phyloP scores from a whole-genome alignment of 1,139 yeast species.

The Tardiomyces digboiensis region DNA sequence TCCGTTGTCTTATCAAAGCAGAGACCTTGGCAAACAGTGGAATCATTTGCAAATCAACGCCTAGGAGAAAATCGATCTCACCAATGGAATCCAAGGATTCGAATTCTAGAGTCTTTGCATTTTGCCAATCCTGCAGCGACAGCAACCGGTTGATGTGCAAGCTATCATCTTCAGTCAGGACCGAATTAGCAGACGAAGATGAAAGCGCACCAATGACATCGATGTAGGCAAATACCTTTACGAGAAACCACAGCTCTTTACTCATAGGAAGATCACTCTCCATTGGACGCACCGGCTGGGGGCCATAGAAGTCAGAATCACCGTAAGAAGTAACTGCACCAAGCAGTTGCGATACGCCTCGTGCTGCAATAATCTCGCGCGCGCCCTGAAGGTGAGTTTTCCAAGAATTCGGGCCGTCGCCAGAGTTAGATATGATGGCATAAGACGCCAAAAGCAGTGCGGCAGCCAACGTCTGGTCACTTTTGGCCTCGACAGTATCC shows the following conservation, averaged over 20 bases:
- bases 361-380: slow-evolving; percentile 51
- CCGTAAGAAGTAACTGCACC: background rate
- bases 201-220: slow-evolving; percentile 56
- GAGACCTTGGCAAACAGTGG: slow-evolving; percentile 42
- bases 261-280: background rate
- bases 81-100: slow-evolving; percentile 11
- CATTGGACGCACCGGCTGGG: background rate
- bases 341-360: slow-evolving; percentile 32
- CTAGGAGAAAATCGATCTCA: slow-evolving; percentile 42
- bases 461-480: slow-evolving; percentile 59
- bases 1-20: slow-evolving; percentile 30
- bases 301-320: background rate
- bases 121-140: background rate
- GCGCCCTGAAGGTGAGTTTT: slow-evolving; percentile 64
- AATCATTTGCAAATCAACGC: slow-evolving; percentile 42
- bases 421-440: slow-evolving; percentile 38
- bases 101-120: background rate
- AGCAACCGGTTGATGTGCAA: background rate
- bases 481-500: slow-evolving; percentile 44
- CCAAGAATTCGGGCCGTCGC: slow-evolving; percentile 32
- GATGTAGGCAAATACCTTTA: slow-evolving; percentile 63
- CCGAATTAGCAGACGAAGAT: slow-evolving; percentile 19
- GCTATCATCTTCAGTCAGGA: slow-evolving; percentile 13
- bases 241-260: slow-evolving; percentile 45
- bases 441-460: slow-evolving; percentile 52